phyloP scores from a whole-genome alignment of 2,329 filamentous ascomycete species.

The Phialocephala sp. region DNA sequence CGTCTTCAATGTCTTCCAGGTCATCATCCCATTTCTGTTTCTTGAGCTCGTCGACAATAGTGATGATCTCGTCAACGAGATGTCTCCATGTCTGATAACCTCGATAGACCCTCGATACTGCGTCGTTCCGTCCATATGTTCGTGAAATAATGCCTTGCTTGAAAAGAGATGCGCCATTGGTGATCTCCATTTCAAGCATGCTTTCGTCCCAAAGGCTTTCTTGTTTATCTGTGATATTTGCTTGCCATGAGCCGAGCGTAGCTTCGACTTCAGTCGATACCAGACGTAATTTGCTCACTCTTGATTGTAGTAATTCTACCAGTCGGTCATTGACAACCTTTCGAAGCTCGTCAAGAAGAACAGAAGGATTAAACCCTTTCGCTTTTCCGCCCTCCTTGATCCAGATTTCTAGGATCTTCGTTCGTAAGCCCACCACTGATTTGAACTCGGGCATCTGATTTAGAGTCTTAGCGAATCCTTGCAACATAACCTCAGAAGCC shows the following conservation, averaged over 20 bases:
- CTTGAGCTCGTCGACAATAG: constrained; percentile 67
- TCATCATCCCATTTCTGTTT: constrained; percentile 79
- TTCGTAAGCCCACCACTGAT: constrained; percentile 71
- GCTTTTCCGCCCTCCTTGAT: constrained; percentile 70
- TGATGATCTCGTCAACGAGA: constrained; percentile 71
- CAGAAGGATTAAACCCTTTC: constrained; percentile 69
- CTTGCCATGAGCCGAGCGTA: constrained; percentile 65
- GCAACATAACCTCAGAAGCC: constrained; percentile 63
- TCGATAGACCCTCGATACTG: constrained; percentile 65
- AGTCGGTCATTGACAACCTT: constrained; percentile 72
- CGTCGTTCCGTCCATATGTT: constrained; percentile 73
- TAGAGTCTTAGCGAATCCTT: constrained; percentile 67
- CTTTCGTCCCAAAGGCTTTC: constrained; percentile 71
- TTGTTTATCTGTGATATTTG: constrained; percentile 55
- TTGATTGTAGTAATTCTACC: constrained; percentile 63
- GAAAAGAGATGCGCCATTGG: constrained; percentile 69
- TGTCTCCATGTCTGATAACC: constrained; percentile 75
- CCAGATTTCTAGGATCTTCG: constrained; percentile 75
- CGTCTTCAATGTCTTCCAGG: constrained; percentile 72
- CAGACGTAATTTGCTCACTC: constrained; percentile 67
- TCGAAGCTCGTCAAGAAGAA: constrained; percentile 72
- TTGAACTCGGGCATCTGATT: constrained; percentile 68
- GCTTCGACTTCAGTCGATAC: constrained; percentile 69
- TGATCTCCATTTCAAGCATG: constrained; percentile 68
- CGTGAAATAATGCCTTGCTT: constrained; percentile 72